These are phyloP conservation scores for Buddleja alternifolia DNA, from an alignment of 257 asterid species.

Conservation along the genomic window DNA sequence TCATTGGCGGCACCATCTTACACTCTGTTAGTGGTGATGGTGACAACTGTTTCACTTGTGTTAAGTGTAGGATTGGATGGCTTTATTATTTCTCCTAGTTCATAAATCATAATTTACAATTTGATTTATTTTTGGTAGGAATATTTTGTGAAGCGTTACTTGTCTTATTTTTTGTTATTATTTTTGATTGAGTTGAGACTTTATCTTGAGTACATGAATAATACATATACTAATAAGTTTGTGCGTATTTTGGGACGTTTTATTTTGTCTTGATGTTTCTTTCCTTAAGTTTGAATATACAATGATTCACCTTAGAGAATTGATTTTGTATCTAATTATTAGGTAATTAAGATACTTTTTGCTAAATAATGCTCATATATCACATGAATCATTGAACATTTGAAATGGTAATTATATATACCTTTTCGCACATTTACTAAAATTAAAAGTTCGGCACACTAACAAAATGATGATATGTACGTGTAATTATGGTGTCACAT, in stretches of 20 bases:
- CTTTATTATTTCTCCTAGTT: constrained; percentile 17
- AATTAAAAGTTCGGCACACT: too few species aligned
- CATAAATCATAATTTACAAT: background rate
- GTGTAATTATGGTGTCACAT: too few species aligned
- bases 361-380: too few species aligned
- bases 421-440: too few species aligned
- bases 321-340: too few species aligned
- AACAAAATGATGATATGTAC: too few species aligned
- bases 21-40: constrained; percentile 8
- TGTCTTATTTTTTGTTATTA: background rate
- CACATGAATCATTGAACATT: too few species aligned
- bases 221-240: too few species aligned
- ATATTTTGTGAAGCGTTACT: constrained; percentile 19
- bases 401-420: too few species aligned
- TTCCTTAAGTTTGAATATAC: too few species aligned
- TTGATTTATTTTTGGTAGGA: constrained; percentile 19
- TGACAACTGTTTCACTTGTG: constrained; percentile 15
- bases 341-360: too few species aligned
- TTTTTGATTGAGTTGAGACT: constrained; percentile 19
- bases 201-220: background rate
- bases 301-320: too few species aligned
- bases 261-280: background rate
- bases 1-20: constrained; percentile 19
- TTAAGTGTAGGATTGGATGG: constrained; percentile 32
- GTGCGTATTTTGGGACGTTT: background rate